Base-by-base conservation (phyloP, 139 green algal genomes). In the Tetraselmis striata region DNA sequence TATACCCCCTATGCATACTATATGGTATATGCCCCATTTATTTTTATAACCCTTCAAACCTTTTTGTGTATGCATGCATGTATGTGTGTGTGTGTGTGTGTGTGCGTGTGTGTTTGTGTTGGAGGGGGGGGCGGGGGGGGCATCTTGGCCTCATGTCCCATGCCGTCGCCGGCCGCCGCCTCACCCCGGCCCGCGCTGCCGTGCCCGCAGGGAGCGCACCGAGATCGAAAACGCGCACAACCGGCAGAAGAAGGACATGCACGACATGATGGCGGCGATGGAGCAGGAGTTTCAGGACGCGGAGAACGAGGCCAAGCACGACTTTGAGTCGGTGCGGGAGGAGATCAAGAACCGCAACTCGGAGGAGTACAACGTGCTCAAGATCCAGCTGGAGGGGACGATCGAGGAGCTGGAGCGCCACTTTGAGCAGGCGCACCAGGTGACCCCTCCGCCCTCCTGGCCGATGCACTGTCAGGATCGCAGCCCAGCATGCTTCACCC, bases 361-460 rank as follows among this genome's bases (percentile, higher is more conserved):
- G 29, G 95, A 98, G 89, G 95, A 95, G 84, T 95, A 96, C 89
- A 97, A 98, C 85, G 93, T 98, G 77, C 87, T 96, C 29, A 97
- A 97, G 88, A 94, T 97, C 80, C 84, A 90, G 78, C 87, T 96
- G 82, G 92, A 97, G 86, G 86, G 84, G n/a, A 93, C 90, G 58
- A 93, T 97, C 74, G 91, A 95, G 81, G 93, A 94, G 83, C 90
- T 97, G 77, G 93, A 98, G 89, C 89, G 85, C 32, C 91, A 96
- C 86, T 95, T 95, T 85, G 92, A 96, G 86, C 30, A 58, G 0
- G 81, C 81, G 25, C 81, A 84, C 45, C 81, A 84, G 77, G 77
- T 80, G 28, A n/a, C n/a, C n/a, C n/a, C n/a, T n/a, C n/a, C n/a
- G n/a, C n/a, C n/a, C n/a, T n/a, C n/a, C n/a, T n/a, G n/a, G n/a